phyloP scores from a whole-genome alignment of 179 eudicot species.

The Beta macrorhiza region DNA sequence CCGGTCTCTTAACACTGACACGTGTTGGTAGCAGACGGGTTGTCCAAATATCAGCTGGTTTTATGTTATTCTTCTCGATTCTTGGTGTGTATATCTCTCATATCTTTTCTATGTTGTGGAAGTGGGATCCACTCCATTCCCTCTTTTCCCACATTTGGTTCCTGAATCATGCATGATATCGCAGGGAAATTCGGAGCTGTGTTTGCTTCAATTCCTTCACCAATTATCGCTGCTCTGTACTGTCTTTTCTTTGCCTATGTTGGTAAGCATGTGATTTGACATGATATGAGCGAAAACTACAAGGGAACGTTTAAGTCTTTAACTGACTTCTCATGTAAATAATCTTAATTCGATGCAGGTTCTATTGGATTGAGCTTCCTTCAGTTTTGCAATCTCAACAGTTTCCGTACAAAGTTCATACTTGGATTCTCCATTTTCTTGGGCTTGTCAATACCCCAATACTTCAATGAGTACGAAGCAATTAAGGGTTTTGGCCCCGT shows the following conservation, averaged over 20 bases:
- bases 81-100: slow-evolving; percentile 44
- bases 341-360: slow-evolving; percentile 40
- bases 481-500: slow-evolving; percentile 72
- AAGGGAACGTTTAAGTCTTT: not conserved
- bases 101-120: not conserved
- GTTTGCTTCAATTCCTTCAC: slow-evolving; percentile 83
- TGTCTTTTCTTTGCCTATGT: slow-evolving; percentile 89
- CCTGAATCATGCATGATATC: not conserved
- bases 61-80: slow-evolving; percentile 89
- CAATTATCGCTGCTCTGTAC: slow-evolving; percentile 75
- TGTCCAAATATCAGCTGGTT: slow-evolving; percentile 85
- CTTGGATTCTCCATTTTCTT: slow-evolving; percentile 73
- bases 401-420: slow-evolving; percentile 77
- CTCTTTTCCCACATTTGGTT: not conserved
- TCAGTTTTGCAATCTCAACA: slow-evolving; percentile 88
- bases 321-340: not conserved
- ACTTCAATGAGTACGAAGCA: slow-evolving; percentile 75
- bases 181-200: slow-evolving; percentile 94
- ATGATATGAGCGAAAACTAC: not conserved
- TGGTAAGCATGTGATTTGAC: slow-evolving; percentile 42
- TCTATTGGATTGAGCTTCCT: slow-evolving; percentile 74
- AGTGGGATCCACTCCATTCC: not conserved
- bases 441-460: slow-evolving; percentile 81
- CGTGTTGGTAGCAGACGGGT: slow-evolving; percentile 92
- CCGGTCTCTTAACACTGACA: slow-evolving; percentile 72